Base-by-base conservation (phyloP, 257 asterid species). In the Solanum appendiculatum region DNA sequence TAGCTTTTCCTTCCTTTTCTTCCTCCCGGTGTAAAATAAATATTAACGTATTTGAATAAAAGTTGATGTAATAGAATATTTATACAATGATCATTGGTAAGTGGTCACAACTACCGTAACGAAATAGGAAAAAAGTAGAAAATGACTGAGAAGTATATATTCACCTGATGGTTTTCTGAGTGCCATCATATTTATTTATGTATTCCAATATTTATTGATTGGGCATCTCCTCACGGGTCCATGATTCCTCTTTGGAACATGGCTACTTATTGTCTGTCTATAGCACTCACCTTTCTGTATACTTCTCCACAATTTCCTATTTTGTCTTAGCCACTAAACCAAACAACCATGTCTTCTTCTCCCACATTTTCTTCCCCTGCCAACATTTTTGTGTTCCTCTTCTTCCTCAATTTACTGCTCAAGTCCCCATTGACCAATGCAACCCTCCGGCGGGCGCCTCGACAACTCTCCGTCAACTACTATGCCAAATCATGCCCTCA, bases 401-500 rank as follows among this genome's bases (percentile, higher is more conserved):
- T 90, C 51, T 20, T 91, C 16, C 34, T 86, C 87, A 81, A 16
- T 31, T 60, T 91, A 7, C 46, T 72, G 37, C 78, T 89, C 84
- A 89, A 88, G 40, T 86, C 88, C 13, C 77, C 83, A 2, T 5
- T 86, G 42, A 87, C 34, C n/a, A 56, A 81, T 13, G 69, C 69
- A 9, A 31, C 90, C 58, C 27, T 29, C 46, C 70, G 87, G 27
- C 74, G 54, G 40, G 91, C 89, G 4, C 90, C 87, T 10, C 92
- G 91, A 51, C 95, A 90, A 82, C 92, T 97, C 68, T 91, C 97
- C 1, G 90, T 89, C 23, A 86, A 92, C 78, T 95, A 88, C 85
- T 97, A 97, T 69, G 93, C 95, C 14, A 93, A 94, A 48, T 80
- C 97, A 3, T 97, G 99, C 92, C 98, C 99, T 21, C 96, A 94